Conservation (phyloP, 305 asterid genomes). For the Fraxinus floribunda region DNA sequence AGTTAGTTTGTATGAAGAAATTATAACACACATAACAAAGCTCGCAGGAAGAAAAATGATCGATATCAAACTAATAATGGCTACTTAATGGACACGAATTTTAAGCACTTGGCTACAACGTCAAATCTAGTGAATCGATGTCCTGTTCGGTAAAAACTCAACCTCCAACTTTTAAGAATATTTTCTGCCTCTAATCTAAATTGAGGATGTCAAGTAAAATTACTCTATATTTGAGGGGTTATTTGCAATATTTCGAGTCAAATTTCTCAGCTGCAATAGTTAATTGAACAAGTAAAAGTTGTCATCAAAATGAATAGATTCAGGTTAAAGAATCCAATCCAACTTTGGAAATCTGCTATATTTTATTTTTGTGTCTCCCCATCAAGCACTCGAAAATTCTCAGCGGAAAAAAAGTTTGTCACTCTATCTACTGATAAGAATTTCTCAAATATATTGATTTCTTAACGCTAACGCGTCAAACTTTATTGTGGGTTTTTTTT, state of each 20-base stretch:
- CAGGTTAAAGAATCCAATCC: conserved; percentile 33
- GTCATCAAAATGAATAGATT: conserved; percentile 35
- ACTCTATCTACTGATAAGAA: conserved; percentile 1
- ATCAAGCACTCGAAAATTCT: conserved; percentile 17
- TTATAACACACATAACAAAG: no score
- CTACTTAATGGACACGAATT: not conserved
- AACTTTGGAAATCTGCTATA: conserved; percentile 19
- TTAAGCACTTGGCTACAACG: not conserved
- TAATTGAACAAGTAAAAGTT: conserved; percentile 17
- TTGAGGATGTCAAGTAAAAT: not conserved
- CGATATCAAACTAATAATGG: not conserved
- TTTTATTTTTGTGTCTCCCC: not conserved
- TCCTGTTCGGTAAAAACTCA: not conserved
- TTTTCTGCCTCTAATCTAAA: not conserved
- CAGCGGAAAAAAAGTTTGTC: conserved; percentile 23
- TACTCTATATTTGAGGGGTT: not conserved
- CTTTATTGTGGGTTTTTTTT: not conserved
- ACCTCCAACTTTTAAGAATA: not conserved
- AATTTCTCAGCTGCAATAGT: conserved; percentile 27
- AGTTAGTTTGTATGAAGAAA: not conserved
- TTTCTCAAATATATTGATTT: not conserved
- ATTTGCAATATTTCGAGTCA: conserved; percentile 30
- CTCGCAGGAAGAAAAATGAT: not conserved
- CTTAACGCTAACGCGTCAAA: not conserved
- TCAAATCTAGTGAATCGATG: not conserved